Conservation (phyloP, 257 asterid species). For the Haberlea rhodopensis region DNA sequence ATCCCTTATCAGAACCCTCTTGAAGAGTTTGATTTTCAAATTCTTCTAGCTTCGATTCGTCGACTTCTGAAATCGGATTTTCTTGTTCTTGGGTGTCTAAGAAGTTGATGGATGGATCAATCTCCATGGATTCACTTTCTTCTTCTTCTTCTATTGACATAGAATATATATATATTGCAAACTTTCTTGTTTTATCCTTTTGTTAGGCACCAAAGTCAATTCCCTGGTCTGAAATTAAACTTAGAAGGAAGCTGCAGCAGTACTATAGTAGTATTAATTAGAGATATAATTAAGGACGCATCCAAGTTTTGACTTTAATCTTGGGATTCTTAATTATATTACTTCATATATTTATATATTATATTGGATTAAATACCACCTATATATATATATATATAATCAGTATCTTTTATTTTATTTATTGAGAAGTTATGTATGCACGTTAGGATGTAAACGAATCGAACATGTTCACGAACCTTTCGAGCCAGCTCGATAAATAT, state of each 20-base stretch:
- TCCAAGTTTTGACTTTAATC: conserved; percentile 65
- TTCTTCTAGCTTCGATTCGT: conserved; percentile 16
- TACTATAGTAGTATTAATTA: conserved; percentile 30
- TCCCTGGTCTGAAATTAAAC: conserved; percentile 47
- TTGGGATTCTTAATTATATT: conserved; percentile 25
- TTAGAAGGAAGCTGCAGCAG: conserved; percentile 29
- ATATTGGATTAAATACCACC: conserved; percentile 11
- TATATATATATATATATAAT: too few relatives aligned
- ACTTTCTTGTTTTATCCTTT: conserved; percentile 21
- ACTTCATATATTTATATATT: neutral
- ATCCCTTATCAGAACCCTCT: conserved; percentile 13
- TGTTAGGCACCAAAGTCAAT: conserved; percentile 74
- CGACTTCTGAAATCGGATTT: neutral
- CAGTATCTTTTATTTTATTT: too few relatives aligned
- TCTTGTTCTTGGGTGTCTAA: conserved; percentile 49
- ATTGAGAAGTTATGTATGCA: too few relatives aligned
- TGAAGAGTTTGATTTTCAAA: neutral
- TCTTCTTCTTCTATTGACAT: conserved; percentile 26
- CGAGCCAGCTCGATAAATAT: too few relatives aligned
- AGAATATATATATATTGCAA: neutral
- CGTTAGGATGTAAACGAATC: too few relatives aligned
- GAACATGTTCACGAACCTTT: too few relatives aligned
- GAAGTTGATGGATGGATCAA: conserved; percentile 73
- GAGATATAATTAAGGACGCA: conserved; percentile 47
- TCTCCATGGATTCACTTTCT: conserved; percentile 39